A percentile compares a stretch with the other conserved stretches of the same genome.
These are phyloP conservation scores for Fusarium cyanostomum DNA, from an alignment of 2,329 filamentous ascomycete genomes.

Conservation along the genomic window DNA sequence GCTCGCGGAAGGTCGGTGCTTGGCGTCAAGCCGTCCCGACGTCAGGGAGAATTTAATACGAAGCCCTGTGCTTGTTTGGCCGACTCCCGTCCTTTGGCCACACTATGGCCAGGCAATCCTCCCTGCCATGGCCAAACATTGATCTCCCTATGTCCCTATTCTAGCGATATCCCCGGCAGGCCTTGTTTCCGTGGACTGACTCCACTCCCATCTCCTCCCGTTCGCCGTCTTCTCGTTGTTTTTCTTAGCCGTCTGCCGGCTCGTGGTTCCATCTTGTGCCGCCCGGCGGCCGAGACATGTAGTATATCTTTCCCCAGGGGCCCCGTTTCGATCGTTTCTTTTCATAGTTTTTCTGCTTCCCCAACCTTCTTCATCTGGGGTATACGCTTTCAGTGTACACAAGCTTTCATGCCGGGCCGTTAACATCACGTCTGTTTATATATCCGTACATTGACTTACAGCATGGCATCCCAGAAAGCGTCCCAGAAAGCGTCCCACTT, in stretches of 20 bases:
- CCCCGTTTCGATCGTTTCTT: neutral
- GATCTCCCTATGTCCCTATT: slow-evolving; percentile 4
- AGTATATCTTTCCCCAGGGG: slow-evolving; percentile 20
- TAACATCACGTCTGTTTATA: neutral
- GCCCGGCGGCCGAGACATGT: slow-evolving; percentile 20
- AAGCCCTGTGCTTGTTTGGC: neutral
- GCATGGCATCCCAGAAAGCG: slow-evolving; percentile 19
- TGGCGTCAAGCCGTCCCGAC: neutral
- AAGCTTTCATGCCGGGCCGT: neutral
- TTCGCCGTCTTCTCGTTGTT: slow-evolving; percentile 1
- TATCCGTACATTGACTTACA: neutral
- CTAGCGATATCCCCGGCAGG: neutral
- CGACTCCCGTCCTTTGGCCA: slow-evolving; percentile 21
- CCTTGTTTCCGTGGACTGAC: slow-evolving; percentile 15
- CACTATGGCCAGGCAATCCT: slow-evolving; percentile 6
- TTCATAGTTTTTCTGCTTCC: neutral
- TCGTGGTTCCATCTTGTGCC: slow-evolving; percentile 12
- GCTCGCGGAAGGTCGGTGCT: slow-evolving; percentile 7
- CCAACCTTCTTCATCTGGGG: neutral
- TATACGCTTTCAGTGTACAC: neutral
- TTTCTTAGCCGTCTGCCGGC: slow-evolving; percentile 14
- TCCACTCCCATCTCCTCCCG: slow-evolving; percentile 3
- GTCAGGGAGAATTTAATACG: neutral
- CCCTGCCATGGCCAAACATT: neutral
- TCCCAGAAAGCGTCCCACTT: slow-evolving; percentile 27